Evolutionary conservation across 2,329 filamentous ascomycete species (phyloP).

Genomic region (Aaosphaeria pasadenensis): DNA sequence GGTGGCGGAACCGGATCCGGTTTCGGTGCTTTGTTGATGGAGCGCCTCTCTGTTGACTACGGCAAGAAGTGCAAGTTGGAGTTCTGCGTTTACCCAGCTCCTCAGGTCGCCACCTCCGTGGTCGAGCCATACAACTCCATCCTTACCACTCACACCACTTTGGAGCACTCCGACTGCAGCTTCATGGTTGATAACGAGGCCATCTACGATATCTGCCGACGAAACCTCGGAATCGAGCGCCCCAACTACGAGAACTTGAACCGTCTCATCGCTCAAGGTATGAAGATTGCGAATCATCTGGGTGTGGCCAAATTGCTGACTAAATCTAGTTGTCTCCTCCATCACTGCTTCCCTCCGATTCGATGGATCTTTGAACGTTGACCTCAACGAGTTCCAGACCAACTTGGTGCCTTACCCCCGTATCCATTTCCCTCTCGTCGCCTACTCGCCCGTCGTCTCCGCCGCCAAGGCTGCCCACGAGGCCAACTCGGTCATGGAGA

Average conservation of each 20-base stretch:
- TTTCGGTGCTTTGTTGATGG: conserved; percentile 97
- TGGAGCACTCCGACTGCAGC: conserved; percentile 99
- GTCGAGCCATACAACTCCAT: conserved; percentile 99
- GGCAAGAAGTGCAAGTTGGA: conserved; percentile 99
- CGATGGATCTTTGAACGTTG: conserved; percentile 97
- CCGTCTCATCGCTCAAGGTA: conserved; percentile 95
- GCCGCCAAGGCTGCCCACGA: conserved; percentile 95
- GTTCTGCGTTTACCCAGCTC: conserved; percentile 98
- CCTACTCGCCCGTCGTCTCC: conserved; percentile 91
- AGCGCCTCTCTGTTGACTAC: conserved; percentile 97
- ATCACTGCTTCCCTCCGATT: conserved; percentile 98
- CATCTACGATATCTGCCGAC: conserved; percentile 98
- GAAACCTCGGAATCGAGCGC: conserved; percentile 94
- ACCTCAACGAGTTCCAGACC: conserved; percentile 99
- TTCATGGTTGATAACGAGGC: conserved; percentile 99
- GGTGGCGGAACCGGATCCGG: conserved; percentile 98
- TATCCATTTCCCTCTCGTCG: conserved; percentile 98
- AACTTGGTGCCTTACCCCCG: conserved; percentile 98
- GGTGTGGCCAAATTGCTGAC: conserved; percentile 21
- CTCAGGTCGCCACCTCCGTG: conserved; percentile 93
- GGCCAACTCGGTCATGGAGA: conserved; percentile 96
- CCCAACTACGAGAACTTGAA: conserved; percentile 99
- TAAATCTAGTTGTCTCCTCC: conserved; percentile 78
- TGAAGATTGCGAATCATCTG: conserved; percentile 8
- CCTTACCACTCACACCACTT: conserved; percentile 96